A percentile compares a stretch with the other conserved stretches of the same genome.
Conservation (phyloP, 2,329 filamentous ascomycete species). For the Acephala macrosclerotiorum region DNA sequence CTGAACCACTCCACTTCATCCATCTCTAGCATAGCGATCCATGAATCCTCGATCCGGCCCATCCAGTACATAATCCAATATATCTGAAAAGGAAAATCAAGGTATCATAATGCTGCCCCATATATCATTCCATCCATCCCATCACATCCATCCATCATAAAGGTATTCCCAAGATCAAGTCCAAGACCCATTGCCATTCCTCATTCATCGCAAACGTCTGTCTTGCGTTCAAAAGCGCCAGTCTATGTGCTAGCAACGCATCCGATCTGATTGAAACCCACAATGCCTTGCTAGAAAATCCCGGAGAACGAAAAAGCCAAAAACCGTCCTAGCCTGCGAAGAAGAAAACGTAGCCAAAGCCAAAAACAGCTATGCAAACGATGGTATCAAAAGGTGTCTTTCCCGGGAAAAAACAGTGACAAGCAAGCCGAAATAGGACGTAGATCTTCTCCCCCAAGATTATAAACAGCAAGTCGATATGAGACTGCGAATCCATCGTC, state of each 20-base stretch:
- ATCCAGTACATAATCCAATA: slow-evolving; percentile 1
- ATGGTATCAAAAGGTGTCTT: slow-evolving; percentile 29
- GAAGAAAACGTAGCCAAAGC: slow-evolving; percentile 13
- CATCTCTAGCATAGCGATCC: not conserved
- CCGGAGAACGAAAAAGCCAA: not conserved
- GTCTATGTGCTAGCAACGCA: not conserved
- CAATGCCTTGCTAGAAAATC: not conserved
- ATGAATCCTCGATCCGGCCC: not conserved
- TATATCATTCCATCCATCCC: slow-evolving; percentile 7
- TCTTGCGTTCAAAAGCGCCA: not conserved
- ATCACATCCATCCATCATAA: slow-evolving; percentile 10
- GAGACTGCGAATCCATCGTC: slow-evolving; percentile 1
- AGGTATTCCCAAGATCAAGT: not conserved
- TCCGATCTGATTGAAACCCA: not conserved
- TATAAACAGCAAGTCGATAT: slow-evolving; percentile 10
- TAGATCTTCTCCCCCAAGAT: not conserved
- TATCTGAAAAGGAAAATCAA: slow-evolving; percentile 11
- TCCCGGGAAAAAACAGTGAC: not conserved
- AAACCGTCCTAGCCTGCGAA: not conserved
- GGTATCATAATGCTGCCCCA: slow-evolving; percentile 16
- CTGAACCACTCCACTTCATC: not conserved
- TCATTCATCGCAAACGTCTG: slow-evolving; percentile 1
- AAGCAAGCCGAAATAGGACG: slow-evolving; percentile 1
- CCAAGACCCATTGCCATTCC: no score
- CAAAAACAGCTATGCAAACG: slow-evolving; percentile 19